Percentiles rank a stretch among this genome's conserved stretches.
Conservation (phyloP, 2,329 filamentous ascomycete genomes). For the Dactylellina drechsleri region DNA sequence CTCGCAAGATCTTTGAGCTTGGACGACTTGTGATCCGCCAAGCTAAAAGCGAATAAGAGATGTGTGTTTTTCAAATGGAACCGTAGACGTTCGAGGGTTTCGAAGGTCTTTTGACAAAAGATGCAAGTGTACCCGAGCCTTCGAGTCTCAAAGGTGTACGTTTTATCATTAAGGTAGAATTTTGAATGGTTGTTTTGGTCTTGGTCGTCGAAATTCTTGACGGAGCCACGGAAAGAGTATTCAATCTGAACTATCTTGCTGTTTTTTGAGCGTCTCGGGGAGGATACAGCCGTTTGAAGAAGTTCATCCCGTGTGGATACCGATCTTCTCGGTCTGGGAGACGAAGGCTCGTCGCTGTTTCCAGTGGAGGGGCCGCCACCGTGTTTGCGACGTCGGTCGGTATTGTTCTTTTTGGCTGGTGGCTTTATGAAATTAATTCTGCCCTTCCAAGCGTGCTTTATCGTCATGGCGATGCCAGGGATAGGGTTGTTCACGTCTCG, state of each 20-base stretch:
- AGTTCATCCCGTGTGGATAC: too few relatives aligned
- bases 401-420: not conserved
- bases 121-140: conserved; percentile 17
- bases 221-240: conserved; percentile 20
- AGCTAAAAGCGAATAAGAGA: conserved; percentile 9
- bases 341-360: not conserved
- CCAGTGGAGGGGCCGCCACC: not conserved
- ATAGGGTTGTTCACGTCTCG: not conserved
- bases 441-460: conserved; percentile 10
- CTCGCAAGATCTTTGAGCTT: conserved; percentile 1
- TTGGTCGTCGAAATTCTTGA: conserved; percentile 35
- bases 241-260: conserved; percentile 17
- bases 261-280: conserved; percentile 7
- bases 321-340: too few relatives aligned
- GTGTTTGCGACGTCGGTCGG: not conserved
- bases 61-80: conserved; percentile 37
- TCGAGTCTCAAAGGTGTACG: conserved; percentile 14
- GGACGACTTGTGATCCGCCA: not conserved
- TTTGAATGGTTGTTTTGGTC: conserved; percentile 21
- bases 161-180: conserved; percentile 26
- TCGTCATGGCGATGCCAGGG: not conserved
- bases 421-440: not conserved
- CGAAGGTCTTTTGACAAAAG: conserved; percentile 29
- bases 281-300: too few relatives aligned
- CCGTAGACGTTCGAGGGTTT: conserved; percentile 23